Evolutionary conservation across 495 filamentous ascomycete genomes (phyloP).

Genomic region (Niebla homalea): DNA sequence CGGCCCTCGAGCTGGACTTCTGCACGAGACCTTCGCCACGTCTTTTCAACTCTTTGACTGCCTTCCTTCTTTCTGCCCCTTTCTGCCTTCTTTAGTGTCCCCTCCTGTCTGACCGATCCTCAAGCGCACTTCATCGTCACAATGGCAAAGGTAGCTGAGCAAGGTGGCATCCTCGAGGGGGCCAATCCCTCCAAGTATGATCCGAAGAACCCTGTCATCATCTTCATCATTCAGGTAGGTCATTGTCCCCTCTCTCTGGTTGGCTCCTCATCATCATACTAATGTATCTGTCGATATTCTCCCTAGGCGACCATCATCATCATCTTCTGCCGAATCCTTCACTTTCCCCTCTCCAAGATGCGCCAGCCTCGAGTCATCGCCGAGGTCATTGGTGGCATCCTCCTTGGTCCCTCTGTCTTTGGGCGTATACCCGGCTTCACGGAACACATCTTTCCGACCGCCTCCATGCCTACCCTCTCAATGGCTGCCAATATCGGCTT

Average conservation of each 20-base stretch:
- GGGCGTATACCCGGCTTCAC: conserved; percentile 74
- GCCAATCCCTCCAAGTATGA: conserved; percentile 59
- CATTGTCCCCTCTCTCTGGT: background rate
- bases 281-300: background rate
- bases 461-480: conserved; percentile 59
- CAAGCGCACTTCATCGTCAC: background rate
- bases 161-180: conserved; percentile 66
- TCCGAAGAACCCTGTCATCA: conserved; percentile 67
- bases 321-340: conserved; percentile 72
- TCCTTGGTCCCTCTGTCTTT: conserved; percentile 80
- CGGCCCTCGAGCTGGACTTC: too few species aligned
- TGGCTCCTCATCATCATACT: background rate
- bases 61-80: too few species aligned
- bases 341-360: conserved; percentile 71
- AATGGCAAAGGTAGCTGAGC: conserved; percentile 27
- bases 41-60: too few species aligned
- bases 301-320: conserved; percentile 77
- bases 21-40: too few species aligned
- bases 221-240: conserved; percentile 88
- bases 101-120: too few species aligned
- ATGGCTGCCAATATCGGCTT: conserved; percentile 85
- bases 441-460: conserved; percentile 59
- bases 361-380: conserved; percentile 90
- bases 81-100: too few species aligned
- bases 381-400: conserved; percentile 85